Evolutionary conservation across 257 asterid genomes (phyloP), one percentile per base, ranked within the genome.

Genomic region (Orobanche coerulescens): DNA sequence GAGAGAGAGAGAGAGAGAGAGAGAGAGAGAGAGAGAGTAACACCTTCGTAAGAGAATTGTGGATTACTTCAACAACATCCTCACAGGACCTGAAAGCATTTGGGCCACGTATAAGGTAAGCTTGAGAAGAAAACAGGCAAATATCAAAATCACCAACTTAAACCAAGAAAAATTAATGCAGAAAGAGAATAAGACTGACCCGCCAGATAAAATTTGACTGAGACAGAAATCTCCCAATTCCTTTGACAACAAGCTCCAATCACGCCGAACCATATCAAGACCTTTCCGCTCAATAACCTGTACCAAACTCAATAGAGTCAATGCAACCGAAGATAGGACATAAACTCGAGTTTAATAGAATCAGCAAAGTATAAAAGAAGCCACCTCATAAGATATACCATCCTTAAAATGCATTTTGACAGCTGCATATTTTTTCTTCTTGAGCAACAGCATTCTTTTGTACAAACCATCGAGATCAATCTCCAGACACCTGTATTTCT

Each of bases 371-470:
- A 23, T 6, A 58, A 15, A 61, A 43, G 43, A 62, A 58, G 66
- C 69, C 70, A 93, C 98, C 96, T 93, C 95, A 25, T 77, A 73
- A 39, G 81, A 64, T 55, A 30, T 70, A 43, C 97, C 96, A 61
- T 81, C 97, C 84, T 79, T 93, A 61, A 83, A 82, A 44, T 82
- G 91, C 77, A 93, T 66, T 76, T 86, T 93, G 68, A 93, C 93
- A 62, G 98, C 97, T 11, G 98, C 98, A 76, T 93, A 93, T 77
- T 93, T 93, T 91, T 93, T 93, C 79, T 93, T 93, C 85, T 93
- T 93, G 65, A 89, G 88, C 76, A 93, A 82, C 63, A 93, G 77
- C 98, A 93, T 89, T 80, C 97, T 83, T 78, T 89, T 93, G 78
- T 89, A 93, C 78, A 93, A 33, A 56, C 97, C 97, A 77, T 93